Base-by-base conservation (phyloP, 2,329 filamentous ascomycete genomes). In the Intubia oerlemansii region DNA sequence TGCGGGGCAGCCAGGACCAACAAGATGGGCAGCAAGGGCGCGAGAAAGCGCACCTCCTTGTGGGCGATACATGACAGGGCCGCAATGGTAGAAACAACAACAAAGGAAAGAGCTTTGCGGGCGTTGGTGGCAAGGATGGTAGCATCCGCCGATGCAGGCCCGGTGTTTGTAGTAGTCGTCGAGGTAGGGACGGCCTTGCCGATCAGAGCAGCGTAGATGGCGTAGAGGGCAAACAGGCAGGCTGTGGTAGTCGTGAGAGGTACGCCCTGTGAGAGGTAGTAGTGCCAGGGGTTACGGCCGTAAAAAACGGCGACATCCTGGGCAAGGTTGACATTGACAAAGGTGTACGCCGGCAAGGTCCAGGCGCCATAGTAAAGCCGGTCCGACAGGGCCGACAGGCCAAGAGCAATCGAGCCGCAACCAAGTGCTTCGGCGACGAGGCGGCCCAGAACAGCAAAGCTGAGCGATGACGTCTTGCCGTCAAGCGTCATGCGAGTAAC, bases 41-140 rank as follows among this genome's bases (percentile, higher is more conserved):
- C 92, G 39, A 95, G 78, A 55, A 98, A 98, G 42, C 88, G 80
- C 41, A 92, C 79, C 58, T 98, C 88, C 49, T 98, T 98, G 54
- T 98, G 88, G 2, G 81, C 71, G 39, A 95, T 78, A 26, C 78
- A 44, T 2, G 80, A 91, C 19, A 95, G 61, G 3, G 57, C 48
- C 2, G 53, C 45, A 8, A 77, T 52, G 32, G 73, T 76, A 17
- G 66, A 49, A 31, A 72, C 36, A 24, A 74, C 58, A 7, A 66
- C 56, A 17, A 59, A 56, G 8, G 68, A 57, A 7, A 84, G 52
- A 20, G 62, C 59, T 31, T 57, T 59, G 29, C 57, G 52, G 10
- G 62, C 52, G 31, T 54, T 56, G 24, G 46, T 43, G 36, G 52
- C 45, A 37, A 8, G 43, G 38, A 36, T 44, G 48, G 47, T 30